Percentiles rank a stretch among this genome's conserved stretches.
These are phyloP conservation scores for Pythium oligandrum DNA, from an alignment of 352 stramenopile genomes.

Conservation along the genomic window DNA sequence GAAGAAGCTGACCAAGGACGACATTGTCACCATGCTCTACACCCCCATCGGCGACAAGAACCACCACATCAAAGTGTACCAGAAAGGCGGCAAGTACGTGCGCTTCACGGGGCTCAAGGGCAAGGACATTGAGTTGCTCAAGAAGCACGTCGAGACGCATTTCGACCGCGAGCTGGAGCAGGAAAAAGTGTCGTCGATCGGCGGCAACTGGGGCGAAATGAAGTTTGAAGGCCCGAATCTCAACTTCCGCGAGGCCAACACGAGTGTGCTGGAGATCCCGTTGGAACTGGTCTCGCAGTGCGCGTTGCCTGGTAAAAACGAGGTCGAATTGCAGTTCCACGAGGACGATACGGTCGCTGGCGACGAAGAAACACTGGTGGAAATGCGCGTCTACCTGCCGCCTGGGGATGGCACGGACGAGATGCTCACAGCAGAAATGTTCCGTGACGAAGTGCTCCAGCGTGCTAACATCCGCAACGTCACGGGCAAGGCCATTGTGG, in stretches of 20 bases:
- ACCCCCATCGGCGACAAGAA: constrained; percentile 76
- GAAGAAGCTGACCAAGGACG: constrained; percentile 84
- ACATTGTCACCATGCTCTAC: constrained; percentile 84
- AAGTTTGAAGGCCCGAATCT: constrained; percentile 89
- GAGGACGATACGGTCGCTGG: constrained; percentile 97
- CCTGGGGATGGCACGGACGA: constrained; percentile 35
- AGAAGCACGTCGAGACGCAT: constrained; percentile 61
- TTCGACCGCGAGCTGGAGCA: constrained; percentile 90
- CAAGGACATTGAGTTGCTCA: constrained; percentile 57
- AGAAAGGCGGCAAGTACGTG: constrained; percentile 81
- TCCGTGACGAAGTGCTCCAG: constrained; percentile 84
- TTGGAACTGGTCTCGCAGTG: constrained; percentile 79
- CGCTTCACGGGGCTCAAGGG: constrained; percentile 77
- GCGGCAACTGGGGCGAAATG: constrained; percentile 93
- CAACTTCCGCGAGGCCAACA: constrained; percentile 67
- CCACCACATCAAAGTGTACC: constrained; percentile 82
- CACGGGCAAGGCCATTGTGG: constrained; percentile 95
- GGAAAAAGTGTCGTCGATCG: constrained; percentile 82
- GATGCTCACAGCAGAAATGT: constrained; percentile 57
- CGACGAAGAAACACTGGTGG: constrained; percentile 91
- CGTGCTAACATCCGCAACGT: constrained; percentile 87
- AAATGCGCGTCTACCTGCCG: constrained; percentile 96
- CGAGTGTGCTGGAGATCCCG: constrained; percentile 71
- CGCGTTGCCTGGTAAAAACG: constrained; percentile 95
- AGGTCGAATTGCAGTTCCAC: constrained; percentile 99